Evolutionary conservation across 139 green algal species (phyloP).

Genomic region (Micractinium conductrix): DNA sequence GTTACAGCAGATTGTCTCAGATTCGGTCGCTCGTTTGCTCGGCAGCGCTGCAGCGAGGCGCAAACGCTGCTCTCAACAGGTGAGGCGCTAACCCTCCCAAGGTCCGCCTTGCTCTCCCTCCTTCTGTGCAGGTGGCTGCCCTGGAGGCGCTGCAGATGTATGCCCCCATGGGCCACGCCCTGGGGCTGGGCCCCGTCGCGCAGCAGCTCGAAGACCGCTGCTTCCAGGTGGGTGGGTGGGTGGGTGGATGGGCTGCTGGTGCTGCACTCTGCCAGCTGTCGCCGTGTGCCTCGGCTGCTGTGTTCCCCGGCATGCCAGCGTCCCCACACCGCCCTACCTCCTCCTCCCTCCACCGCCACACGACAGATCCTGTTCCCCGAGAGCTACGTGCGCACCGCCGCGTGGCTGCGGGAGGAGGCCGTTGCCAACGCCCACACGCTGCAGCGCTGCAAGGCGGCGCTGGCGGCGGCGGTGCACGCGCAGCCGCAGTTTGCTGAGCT

Average conservation of each 20-base stretch:
- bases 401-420: slow-evolving; percentile 72
- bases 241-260: too few species aligned
- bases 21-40: too few species aligned
- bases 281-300: too few species aligned
- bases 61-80: too few species aligned
- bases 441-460: slow-evolving; percentile 46
- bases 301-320: too few species aligned
- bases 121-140: too few species aligned
- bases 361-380: slow-evolving; percentile 84
- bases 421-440: slow-evolving; percentile 60
- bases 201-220: slow-evolving; percentile 76
- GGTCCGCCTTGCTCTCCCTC: too few species aligned
- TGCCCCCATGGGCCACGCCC: slow-evolving; percentile 85
- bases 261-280: too few species aligned
- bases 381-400: slow-evolving; percentile 72
- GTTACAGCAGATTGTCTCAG: too few species aligned
- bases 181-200: slow-evolving; percentile 67
- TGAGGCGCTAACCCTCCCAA: too few species aligned
- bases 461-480: background rate
- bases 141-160: slow-evolving; percentile 90
- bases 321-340: too few species aligned
- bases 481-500: slow-evolving; percentile 64
- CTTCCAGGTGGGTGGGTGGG: slow-evolving; percentile 58
- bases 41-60: too few species aligned
- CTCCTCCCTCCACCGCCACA: background rate